Evolutionary conservation across 2,329 filamentous ascomycete genomes (phyloP).

Genomic region (Alternaria rosae): DNA sequence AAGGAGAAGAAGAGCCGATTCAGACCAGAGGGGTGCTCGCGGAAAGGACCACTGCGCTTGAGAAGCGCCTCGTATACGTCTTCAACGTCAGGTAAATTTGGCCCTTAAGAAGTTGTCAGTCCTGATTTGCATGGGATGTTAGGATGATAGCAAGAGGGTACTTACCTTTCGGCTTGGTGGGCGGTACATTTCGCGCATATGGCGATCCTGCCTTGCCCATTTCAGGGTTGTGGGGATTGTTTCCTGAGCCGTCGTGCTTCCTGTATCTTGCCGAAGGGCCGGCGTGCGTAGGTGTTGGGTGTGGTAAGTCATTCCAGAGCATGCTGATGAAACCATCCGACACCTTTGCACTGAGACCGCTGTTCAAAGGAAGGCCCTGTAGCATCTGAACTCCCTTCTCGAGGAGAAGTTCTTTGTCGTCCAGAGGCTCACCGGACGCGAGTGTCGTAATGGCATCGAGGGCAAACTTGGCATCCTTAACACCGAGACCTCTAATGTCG

Average conservation of each 20-base stretch:
- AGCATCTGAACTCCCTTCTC: conserved; percentile 63
- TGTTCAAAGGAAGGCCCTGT: conserved; percentile 59
- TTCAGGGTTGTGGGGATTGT: conserved; percentile 61
- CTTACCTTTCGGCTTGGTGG: conserved; percentile 57
- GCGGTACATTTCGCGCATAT: conserved; percentile 66
- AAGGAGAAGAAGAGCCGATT: conserved; percentile 76
- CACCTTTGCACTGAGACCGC: conserved; percentile 56
- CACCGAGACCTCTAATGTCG: conserved; percentile 65
- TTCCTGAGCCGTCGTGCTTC: conserved; percentile 48
- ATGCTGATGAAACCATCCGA: conserved; percentile 61
- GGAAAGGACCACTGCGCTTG: conserved; percentile 64
- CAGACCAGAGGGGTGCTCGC: conserved; percentile 72
- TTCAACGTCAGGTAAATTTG: conserved; percentile 68
- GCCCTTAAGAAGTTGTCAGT: conserved; percentile 28
- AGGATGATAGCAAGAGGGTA: not conserved
- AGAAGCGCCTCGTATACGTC: conserved; percentile 68
- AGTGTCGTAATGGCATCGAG: conserved; percentile 69
- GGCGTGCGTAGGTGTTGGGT: conserved; percentile 57
- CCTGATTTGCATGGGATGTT: not conserved
- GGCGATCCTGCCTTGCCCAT: conserved; percentile 63
- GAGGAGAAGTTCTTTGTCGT: conserved; percentile 62
- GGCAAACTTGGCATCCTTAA: conserved; percentile 52
- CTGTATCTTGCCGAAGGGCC: conserved; percentile 56
- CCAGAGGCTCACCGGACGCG: conserved; percentile 68
- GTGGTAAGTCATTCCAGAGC: conserved; percentile 62